These are phyloP conservation scores for Tolypocladium paradoxum DNA, from an alignment of 2,329 filamentous ascomycete species.

Conservation along the genomic window DNA sequence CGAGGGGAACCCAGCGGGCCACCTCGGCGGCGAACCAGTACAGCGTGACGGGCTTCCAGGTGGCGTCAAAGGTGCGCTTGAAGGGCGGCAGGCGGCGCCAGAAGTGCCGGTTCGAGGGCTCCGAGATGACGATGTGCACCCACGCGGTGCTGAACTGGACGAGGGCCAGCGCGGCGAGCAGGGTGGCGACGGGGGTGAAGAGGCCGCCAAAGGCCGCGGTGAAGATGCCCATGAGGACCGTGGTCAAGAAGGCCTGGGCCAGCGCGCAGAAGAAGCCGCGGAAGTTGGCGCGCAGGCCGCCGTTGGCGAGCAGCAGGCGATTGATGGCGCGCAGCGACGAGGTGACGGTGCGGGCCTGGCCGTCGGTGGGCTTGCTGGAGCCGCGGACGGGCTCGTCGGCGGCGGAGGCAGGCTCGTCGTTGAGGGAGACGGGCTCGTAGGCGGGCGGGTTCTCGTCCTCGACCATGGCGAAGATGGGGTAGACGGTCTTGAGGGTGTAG, in stretches of 20 bases:
- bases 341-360: slow-evolving; percentile 31
- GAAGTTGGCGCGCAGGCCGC: slow-evolving; percentile 56
- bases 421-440: slow-evolving; percentile 40
- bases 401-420: slow-evolving; percentile 24
- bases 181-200: slow-evolving; percentile 30
- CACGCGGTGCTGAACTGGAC: slow-evolving; percentile 65
- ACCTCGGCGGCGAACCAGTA: slow-evolving; percentile 48
- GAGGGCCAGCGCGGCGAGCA: slow-evolving; percentile 49
- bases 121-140: slow-evolving; percentile 78
- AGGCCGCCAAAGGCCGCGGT: slow-evolving; percentile 29
- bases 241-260: slow-evolving; percentile 22
- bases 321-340: slow-evolving; percentile 39
- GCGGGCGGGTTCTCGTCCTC: slow-evolving; percentile 46
- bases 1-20: slow-evolving; percentile 33
- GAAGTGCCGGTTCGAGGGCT: slow-evolving; percentile 51
- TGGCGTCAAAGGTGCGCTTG: slow-evolving; percentile 53
- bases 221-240: slow-evolving; percentile 33
- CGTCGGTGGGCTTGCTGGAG: slow-evolving; percentile 22
- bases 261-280: slow-evolving; percentile 51
- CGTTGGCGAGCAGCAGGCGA: slow-evolving; percentile 47
- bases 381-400: slow-evolving; percentile 18
- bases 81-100: slow-evolving; percentile 59
- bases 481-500: slow-evolving; percentile 41
- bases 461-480: slow-evolving; percentile 44
- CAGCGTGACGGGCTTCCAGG: slow-evolving; percentile 55